phyloP scores from a whole-genome alignment of 257 asterid genomes.

The Fraxinus excelsior region DNA sequence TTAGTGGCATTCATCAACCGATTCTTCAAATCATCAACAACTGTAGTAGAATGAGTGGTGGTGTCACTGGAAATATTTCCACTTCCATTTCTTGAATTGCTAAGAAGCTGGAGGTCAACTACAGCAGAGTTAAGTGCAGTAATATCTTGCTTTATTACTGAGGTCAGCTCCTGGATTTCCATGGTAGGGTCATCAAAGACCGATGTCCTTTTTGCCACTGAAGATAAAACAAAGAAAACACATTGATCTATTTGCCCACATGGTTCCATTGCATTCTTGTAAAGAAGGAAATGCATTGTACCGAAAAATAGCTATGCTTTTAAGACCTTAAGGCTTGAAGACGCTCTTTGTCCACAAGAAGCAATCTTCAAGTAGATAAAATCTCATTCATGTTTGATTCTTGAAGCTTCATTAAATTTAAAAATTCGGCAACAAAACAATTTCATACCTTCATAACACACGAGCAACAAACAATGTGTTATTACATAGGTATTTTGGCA shows the following conservation, averaged over 20 bases:
- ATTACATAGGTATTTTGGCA: neutral
- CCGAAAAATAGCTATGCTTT: neutral
- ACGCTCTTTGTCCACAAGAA: neutral
- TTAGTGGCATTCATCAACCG: slow-evolving; percentile 75
- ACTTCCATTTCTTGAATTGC: slow-evolving; percentile 51
- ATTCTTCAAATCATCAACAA: slow-evolving; percentile 75
- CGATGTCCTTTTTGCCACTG: slow-evolving; percentile 63
- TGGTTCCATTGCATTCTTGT: neutral
- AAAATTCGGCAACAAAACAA: neutral
- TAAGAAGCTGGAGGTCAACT: slow-evolving; percentile 66
- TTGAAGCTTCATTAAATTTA: neutral
- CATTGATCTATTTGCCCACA: neutral
- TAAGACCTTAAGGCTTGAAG: neutral
- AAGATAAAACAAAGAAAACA: slow-evolving; percentile 10
- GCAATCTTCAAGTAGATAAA: neutral
- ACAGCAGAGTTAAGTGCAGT: slow-evolving; percentile 63
- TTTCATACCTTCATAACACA: neutral
- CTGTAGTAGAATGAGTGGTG: slow-evolving; percentile 66
- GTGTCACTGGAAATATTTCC: slow-evolving; percentile 55
- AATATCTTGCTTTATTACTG: slow-evolving; percentile 55
- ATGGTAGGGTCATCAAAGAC: slow-evolving; percentile 54
- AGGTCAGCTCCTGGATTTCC: slow-evolving; percentile 54
- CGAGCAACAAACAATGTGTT: neutral
- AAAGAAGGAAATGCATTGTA: neutral
- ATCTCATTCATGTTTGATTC: neutral